These are phyloP conservation scores for Penicillium waksmanii DNA, from an alignment of 495 filamentous ascomycete species.

Conservation along the genomic window DNA sequence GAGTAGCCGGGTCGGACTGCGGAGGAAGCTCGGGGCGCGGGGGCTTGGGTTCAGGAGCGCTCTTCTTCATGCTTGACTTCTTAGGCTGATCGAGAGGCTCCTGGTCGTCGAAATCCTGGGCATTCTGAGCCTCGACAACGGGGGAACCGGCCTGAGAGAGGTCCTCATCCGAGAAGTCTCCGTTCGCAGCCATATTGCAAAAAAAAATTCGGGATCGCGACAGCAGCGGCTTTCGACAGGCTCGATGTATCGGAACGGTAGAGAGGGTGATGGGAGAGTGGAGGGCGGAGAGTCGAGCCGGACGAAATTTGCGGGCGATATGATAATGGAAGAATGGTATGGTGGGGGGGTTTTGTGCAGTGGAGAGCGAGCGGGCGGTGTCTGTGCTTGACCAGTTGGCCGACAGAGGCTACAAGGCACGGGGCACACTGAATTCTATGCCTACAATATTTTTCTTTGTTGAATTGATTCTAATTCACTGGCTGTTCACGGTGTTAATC, in stretches of 20 bases:
- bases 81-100: conserved; percentile 57
- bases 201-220: conserved; percentile 27
- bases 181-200: conserved; percentile 66
- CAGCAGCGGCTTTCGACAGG: not conserved
- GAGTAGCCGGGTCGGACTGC: conserved; percentile 84
- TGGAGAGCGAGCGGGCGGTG: conserved; percentile 50
- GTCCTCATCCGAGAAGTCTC: conserved; percentile 64
- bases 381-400: conserved; percentile 19
- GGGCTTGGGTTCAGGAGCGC: conserved; percentile 49
- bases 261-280: conserved; percentile 19
- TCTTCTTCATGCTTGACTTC: conserved; percentile 72
- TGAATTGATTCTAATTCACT: not conserved
- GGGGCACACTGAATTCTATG: conserved; percentile 3
- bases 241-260: conserved; percentile 14
- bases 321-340: conserved; percentile 42
- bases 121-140: conserved; percentile 55
- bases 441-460: not conserved
- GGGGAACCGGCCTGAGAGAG: conserved; percentile 57
- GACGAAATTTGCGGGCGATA: conserved; percentile 53
- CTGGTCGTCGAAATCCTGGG: conserved; percentile 57
- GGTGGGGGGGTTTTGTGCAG: conserved; percentile 48
- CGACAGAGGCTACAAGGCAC: not conserved
- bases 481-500: not conserved
- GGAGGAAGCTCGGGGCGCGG: conserved; percentile 71
- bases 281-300: conserved; percentile 29